Evolutionary conservation across 2,329 filamentous ascomycete species (phyloP), one percentile per base, ranked within the genome.

Genomic region (Fusarium nurragi): DNA sequence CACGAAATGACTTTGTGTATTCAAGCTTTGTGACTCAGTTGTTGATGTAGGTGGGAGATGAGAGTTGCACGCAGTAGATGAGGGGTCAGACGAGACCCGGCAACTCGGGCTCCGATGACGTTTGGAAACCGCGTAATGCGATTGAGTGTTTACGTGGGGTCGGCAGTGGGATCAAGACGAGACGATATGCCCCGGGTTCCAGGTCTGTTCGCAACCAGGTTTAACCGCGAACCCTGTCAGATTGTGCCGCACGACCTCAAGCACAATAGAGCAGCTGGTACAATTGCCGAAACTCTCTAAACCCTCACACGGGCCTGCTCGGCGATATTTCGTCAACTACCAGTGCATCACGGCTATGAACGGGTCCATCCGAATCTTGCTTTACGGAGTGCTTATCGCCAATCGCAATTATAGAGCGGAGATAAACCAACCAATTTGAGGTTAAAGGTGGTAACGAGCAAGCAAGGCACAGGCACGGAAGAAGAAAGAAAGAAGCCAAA

Each of bases 311-410:
- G 30, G 54, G 39, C 26, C 36, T 60, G 13, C 23, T 60, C 63
- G 63, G 63, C 44, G 44, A 54, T 55, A 46, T 52, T 38, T 67
- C 54, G 44, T 21, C 54, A 45, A 60, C 57, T 60, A 13, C 65
- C 57, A 62, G 26, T 50, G 30, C 30, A 61, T 53, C 50, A 64
- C 50, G 55, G 60, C 44, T 65, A 68, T 25, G 60, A 23, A 61
- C 65, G 58, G 64, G 28, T 14, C 32, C 64, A 36, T 41, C 64
- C 49, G 53, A 54, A 44, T 51, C 38, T 51, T 14, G 32, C 32
- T 34, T 32, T 32, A 18, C 16, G 16, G 13, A 30, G 26, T 13
- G 14, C 22, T 13, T 38, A 41, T 60, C 56, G 56, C 12, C 55
- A 47, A 44, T 55, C 50, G 28, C 51, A 30, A 30, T 10, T 26